A percentile compares a stretch with the other conserved stretches of the same genome.
phyloP scores from a whole-genome alignment of 2,329 filamentous ascomycete species.

The Cercospora citrullina region DNA sequence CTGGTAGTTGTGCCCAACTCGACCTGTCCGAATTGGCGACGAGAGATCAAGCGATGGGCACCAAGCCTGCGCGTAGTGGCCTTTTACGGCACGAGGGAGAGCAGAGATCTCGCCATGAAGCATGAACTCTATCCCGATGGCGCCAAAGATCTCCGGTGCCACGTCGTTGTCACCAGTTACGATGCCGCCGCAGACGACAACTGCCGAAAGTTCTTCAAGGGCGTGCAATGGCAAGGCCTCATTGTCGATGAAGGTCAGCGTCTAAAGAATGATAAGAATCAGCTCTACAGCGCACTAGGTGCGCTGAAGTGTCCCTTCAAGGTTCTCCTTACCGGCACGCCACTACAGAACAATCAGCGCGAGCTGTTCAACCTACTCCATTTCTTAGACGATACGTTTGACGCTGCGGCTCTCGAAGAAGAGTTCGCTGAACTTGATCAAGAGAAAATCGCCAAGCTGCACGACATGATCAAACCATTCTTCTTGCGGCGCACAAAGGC shows the following conservation, averaged over 20 bases:
- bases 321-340: conserved; percentile 82
- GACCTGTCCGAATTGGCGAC: conserved; percentile 95
- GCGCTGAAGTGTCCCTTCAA: conserved; percentile 78
- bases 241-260: conserved; percentile 95
- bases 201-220: conserved; percentile 64
- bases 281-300: conserved; percentile 73
- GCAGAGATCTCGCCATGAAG: conserved; percentile 73
- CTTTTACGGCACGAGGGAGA: conserved; percentile 76
- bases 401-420: conserved; percentile 72
- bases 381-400: conserved; percentile 73
- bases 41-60: conserved; percentile 92
- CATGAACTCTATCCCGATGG: conserved; percentile 79
- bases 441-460: conserved; percentile 77
- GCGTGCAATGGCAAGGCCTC: conserved; percentile 79
- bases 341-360: conserved; percentile 90
- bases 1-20: conserved; percentile 91
- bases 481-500: conserved; percentile 80
- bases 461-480: conserved; percentile 75
- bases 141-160: conserved; percentile 71
- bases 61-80: conserved; percentile 85
- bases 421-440: conserved; percentile 76
- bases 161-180: conserved; percentile 93
- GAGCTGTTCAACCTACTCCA: conserved; percentile 97
- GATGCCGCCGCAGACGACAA: conserved; percentile 81
- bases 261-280: conserved; percentile 86